Conservation (phyloP, 495 filamentous ascomycete species). For the Amphirosellinia nigrospora region DNA sequence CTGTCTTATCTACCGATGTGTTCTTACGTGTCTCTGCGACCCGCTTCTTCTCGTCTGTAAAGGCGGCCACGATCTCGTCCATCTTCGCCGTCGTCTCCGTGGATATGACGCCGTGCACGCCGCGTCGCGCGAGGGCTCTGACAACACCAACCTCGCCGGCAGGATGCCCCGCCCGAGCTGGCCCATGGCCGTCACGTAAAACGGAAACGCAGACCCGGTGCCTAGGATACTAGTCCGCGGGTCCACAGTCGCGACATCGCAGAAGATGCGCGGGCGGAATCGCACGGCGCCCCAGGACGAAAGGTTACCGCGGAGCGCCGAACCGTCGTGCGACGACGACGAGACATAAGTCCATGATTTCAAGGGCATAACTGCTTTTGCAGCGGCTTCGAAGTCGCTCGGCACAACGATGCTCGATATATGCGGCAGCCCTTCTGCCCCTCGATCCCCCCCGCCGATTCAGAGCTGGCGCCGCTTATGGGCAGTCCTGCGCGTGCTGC, state of each 20-base stretch:
- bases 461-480: conserved; percentile 1
- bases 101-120: conserved; percentile 44
- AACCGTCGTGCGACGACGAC: conserved; percentile 71
- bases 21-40: conserved; percentile 26
- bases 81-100: conserved; percentile 49
- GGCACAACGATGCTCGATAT: conserved; percentile 36
- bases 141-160: conserved; percentile 79
- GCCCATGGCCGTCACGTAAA: conserved; percentile 81
- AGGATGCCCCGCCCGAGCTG: conserved; percentile 69
- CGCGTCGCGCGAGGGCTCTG: conserved; percentile 38
- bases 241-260: conserved; percentile 76
- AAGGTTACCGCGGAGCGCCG: conserved; percentile 88
- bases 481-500: conserved; percentile 56
- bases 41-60: conserved; percentile 32
- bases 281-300: conserved; percentile 83
- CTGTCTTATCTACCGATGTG: conserved; percentile 40
- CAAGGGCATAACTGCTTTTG: conserved; percentile 75
- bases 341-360: conserved; percentile 86
- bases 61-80: conserved; percentile 47
- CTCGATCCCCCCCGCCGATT: neutral
- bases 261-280: conserved; percentile 79
- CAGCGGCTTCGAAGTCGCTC: conserved; percentile 78
- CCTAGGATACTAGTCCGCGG: conserved; percentile 77
- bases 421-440: conserved; percentile 44
- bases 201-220: conserved; percentile 71